A percentile compares a stretch with the other conserved stretches of the same genome.
phyloP scores from a whole-genome alignment of 345 rosid genomes.

The Populus ilicifolia region DNA sequence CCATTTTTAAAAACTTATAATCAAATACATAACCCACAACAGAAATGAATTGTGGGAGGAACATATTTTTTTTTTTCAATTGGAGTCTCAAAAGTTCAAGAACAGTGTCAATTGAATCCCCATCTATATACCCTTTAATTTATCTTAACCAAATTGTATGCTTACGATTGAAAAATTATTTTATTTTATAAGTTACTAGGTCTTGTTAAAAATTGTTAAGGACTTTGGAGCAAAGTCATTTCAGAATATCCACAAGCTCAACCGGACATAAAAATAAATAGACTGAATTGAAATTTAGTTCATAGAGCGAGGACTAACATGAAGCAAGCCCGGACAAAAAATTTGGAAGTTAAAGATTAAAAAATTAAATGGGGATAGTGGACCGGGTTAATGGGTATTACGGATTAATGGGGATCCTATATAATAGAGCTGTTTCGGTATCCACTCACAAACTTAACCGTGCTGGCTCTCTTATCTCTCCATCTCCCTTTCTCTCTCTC shows the following conservation, averaged over 20 bases:
- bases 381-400: constrained; percentile 9
- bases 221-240: background rate
- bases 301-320: background rate
- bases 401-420: constrained; percentile 39
- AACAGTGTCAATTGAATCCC: background rate
- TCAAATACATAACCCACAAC: background rate
- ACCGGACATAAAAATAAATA: too few species aligned
- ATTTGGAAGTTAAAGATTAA: background rate
- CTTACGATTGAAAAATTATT: background rate
- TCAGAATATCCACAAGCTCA: background rate
- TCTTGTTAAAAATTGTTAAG: background rate
- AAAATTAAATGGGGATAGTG: background rate
- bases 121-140: background rate
- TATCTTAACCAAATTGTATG: background rate
- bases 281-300: background rate
- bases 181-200: background rate
- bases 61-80: background rate
- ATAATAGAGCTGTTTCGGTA: constrained; percentile 34
- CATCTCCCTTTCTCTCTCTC: background rate
- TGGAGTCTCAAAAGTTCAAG: background rate
- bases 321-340: background rate
- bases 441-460: constrained; percentile 1
- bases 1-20: background rate
- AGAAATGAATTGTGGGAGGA: background rate
- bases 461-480: constrained; percentile 4